Evolutionary conservation across 805 yeast species (phyloP), one percentile per base, ranked within the genome.

Genomic region (Yarrowia phangngaensis): DNA sequence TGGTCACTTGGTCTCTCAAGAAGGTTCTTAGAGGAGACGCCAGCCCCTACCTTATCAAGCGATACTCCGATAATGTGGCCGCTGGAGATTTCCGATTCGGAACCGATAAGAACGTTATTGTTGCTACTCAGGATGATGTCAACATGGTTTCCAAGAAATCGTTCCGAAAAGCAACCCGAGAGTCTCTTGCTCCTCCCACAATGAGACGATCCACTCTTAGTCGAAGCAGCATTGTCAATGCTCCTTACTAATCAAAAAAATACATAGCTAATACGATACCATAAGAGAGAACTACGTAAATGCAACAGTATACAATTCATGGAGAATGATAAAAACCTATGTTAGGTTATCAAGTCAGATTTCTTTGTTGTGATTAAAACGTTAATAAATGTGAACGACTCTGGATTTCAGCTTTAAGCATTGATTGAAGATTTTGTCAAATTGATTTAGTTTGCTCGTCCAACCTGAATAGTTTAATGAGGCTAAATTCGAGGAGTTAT

Each of bases 81-180:
- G 86, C 83, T 31, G 90, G 85, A 58, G 82, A 82, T 60, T 88
- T 87, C 74, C 75, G 75, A 60, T 84, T 76, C 61, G 87, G 86
- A 19, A 74, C 84, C 14, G 80, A 79, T 55, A 73, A 76, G 57
- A 78, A 81, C 46, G 82, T 87, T 45, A 76, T 85, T 52, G 73
- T 86, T 41, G 84, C 95, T 2, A 67, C 82, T 55, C 79, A 79
- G 50, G 79, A 86, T 60, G 90, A 86, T 59, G 88, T 87, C 23
- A 78, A 82, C 2, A 71, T 85, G 76, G 80, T 80, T 5, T 75
- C 75, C 51, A 77, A 75, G 57, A 71, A 69, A 49, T 74, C 77
- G 2, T 78, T 87, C 67, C 71, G 71, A 52, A 70, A 69, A 52
- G 84, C 89, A 4, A 71, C 75, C 22, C 66, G 75, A 51, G 70